Conservation (phyloP, 352 stramenopile genomes). For the Phytophthora agathidicida region DNA sequence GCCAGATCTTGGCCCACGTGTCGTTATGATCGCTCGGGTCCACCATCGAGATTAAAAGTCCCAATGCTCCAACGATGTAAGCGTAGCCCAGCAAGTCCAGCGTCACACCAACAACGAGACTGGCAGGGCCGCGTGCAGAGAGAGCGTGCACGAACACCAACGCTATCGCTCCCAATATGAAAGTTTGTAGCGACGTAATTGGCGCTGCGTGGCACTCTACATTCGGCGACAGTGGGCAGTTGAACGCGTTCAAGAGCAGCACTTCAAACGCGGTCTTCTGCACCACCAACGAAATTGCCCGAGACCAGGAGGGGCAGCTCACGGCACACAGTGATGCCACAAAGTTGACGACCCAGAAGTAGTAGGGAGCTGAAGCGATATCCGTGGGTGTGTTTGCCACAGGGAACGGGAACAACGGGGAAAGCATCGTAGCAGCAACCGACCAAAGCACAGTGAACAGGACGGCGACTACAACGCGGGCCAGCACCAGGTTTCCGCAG, state of each 20-base stretch:
- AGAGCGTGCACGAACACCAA: slow-evolving; percentile 38
- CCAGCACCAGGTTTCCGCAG: slow-evolving; percentile 30
- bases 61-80: slow-evolving; percentile 41
- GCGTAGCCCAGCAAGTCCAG: slow-evolving; percentile 50
- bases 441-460: slow-evolving; percentile 40
- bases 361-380: slow-evolving; percentile 39
- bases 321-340: slow-evolving; percentile 38
- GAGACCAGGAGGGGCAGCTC: slow-evolving; percentile 33
- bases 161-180: slow-evolving; percentile 36
- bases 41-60: slow-evolving; percentile 47
- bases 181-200: slow-evolving; percentile 43
- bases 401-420: slow-evolving; percentile 34
- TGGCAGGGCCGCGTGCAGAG: slow-evolving; percentile 32
- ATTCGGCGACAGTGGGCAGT: slow-evolving; percentile 36
- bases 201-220: slow-evolving; percentile 18
- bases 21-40: slow-evolving; percentile 39
- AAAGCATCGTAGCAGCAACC: slow-evolving; percentile 28
- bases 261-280: slow-evolving; percentile 49
- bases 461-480: slow-evolving; percentile 23
- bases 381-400: slow-evolving; percentile 32
- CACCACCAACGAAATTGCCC: slow-evolving; percentile 38
- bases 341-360: slow-evolving; percentile 46
- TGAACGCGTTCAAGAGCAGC: slow-evolving; percentile 46
- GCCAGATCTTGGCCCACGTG: slow-evolving; percentile 45
- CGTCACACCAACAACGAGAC: slow-evolving; percentile 38